These are phyloP conservation scores for Magnolia sinica DNA, from an alignment of 164 flowering plant species.

Conservation along the genomic window DNA sequence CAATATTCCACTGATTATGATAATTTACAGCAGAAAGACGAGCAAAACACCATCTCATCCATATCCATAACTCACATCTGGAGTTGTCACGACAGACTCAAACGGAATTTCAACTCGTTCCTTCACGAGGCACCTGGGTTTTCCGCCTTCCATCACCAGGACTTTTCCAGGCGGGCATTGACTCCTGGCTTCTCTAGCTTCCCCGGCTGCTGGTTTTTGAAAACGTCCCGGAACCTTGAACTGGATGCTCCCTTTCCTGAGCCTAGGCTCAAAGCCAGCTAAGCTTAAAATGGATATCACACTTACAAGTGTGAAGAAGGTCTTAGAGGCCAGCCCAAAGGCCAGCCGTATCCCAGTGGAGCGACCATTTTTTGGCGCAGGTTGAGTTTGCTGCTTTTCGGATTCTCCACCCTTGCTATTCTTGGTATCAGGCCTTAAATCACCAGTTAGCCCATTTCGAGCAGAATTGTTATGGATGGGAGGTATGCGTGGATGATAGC, in stretches of 20 bases:
- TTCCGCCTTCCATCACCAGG: slow-evolving; percentile 64
- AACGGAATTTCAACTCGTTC: slow-evolving; percentile 89
- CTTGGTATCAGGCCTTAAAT: slow-evolving; percentile 24
- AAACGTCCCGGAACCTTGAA: slow-evolving; percentile 33
- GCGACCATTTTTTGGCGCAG: slow-evolving; percentile 17
- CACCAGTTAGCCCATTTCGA: slow-evolving; percentile 34
- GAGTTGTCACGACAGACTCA: slow-evolving; percentile 43
- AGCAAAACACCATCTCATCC: slow-evolving; percentile 36
- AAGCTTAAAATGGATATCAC: slow-evolving; percentile 56
- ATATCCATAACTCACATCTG: slow-evolving; percentile 81
- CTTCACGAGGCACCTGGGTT: slow-evolving; percentile 79
- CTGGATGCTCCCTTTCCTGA: slow-evolving; percentile 32
- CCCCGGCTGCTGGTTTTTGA: slow-evolving; percentile 27
- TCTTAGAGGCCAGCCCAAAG: slow-evolving; percentile 51
- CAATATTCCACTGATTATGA: background rate
- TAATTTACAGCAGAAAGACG: slow-evolving; percentile 8
- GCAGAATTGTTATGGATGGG: slow-evolving; percentile 19
- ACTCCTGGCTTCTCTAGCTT: slow-evolving; percentile 14
- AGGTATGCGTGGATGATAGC: slow-evolving; percentile 33
- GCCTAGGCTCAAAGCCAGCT: slow-evolving; percentile 61
- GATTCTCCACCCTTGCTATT: slow-evolving; percentile 17
- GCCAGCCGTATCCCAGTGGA: slow-evolving; percentile 34
- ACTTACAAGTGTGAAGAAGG: slow-evolving; percentile 57
- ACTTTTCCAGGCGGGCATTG: slow-evolving; percentile 87
- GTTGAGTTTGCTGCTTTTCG: slow-evolving; percentile 18